Evolutionary conservation across 331 rosid genomes (phyloP).

Genomic region (Malus hybrid): DNA sequence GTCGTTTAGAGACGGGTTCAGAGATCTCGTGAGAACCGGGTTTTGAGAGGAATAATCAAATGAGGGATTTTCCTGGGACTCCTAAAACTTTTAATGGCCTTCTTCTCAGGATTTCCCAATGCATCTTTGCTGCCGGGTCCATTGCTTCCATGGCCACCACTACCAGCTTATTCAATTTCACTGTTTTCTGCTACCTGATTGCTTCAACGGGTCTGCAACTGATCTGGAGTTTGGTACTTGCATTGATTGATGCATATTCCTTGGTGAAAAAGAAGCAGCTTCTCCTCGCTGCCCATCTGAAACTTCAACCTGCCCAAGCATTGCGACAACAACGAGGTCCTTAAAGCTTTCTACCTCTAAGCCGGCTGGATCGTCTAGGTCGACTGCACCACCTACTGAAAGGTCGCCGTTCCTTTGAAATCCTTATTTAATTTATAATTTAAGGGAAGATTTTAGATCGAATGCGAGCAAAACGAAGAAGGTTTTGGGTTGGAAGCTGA

Average conservation of each 20-base stretch:
- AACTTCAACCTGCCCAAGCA: constrained; percentile 82
- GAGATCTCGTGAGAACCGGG: constrained; percentile 28
- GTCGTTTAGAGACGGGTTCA: constrained; percentile 82
- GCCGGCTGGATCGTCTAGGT: constrained; percentile 93
- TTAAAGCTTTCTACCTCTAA: constrained; percentile 68
- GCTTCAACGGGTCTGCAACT: constrained; percentile 89
- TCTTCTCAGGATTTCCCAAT: no score
- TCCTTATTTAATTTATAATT: not conserved
- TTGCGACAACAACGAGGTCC: constrained; percentile 76
- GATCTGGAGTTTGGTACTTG: constrained; percentile 76
- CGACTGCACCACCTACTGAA: constrained; percentile 81
- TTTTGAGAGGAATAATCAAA: no score
- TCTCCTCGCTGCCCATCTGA: not conserved
- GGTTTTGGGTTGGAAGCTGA: constrained; percentile 91
- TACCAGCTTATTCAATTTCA: constrained; percentile 53
- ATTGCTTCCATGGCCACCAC: constrained; percentile 79
- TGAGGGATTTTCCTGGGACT: no score
- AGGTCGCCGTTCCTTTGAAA: constrained; percentile 22
- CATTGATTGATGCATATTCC: constrained; percentile 73
- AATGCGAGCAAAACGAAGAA: constrained; percentile 72
- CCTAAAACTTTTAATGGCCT: no score
- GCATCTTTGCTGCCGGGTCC: no score
- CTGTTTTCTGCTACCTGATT: constrained; percentile 84
- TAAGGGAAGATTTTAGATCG: no score
- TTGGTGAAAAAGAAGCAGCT: constrained; percentile 42